Conservation (phyloP, 1,284 basidiomycete genomes). For the Amylostereum areolatum region DNA sequence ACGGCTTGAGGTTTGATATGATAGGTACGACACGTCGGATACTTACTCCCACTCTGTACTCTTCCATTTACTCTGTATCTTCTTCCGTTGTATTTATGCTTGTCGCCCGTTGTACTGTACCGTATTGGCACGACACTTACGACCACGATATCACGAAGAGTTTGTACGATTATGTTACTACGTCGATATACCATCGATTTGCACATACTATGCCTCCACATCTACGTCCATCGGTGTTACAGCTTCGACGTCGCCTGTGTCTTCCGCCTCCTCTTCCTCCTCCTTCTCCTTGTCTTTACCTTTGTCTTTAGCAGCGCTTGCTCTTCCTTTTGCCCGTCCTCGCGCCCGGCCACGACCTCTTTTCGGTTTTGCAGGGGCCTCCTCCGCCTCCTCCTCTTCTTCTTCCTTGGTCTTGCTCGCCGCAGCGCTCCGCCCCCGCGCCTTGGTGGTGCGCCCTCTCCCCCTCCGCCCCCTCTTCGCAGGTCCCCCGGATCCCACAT, state of each 20-base stretch:
- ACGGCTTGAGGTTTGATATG: too few relatives aligned
- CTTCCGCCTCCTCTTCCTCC: background rate
- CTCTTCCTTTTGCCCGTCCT: background rate
- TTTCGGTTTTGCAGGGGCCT: background rate
- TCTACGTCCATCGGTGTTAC: slow-evolving; percentile 12
- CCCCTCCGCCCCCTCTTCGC: background rate
- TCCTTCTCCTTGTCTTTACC: slow-evolving; percentile 4
- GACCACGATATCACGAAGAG: too few relatives aligned
- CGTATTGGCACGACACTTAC: too few relatives aligned
- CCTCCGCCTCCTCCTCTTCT: slow-evolving; percentile 3
- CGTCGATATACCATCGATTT: too few relatives aligned
- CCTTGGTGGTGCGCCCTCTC: background rate
- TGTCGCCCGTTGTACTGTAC: too few relatives aligned
- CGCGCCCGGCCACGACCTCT: background rate
- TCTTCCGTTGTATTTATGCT: too few relatives aligned
- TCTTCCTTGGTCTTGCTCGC: slow-evolving; percentile 7
- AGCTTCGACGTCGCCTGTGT: background rate
- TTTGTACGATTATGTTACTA: too few relatives aligned
- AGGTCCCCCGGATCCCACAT: too few relatives aligned
- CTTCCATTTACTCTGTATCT: too few relatives aligned
- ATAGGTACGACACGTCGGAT: too few relatives aligned
- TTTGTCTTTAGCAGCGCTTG: background rate
- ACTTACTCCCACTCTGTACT: too few relatives aligned
- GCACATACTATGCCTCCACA: slow-evolving; percentile 9
- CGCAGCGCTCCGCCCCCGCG: slow-evolving; percentile 4